Percentiles rank a stretch among this genome's conserved stretches.
phyloP scores from a whole-genome alignment of 306 rosid species.

The Trifolium repens region DNA sequence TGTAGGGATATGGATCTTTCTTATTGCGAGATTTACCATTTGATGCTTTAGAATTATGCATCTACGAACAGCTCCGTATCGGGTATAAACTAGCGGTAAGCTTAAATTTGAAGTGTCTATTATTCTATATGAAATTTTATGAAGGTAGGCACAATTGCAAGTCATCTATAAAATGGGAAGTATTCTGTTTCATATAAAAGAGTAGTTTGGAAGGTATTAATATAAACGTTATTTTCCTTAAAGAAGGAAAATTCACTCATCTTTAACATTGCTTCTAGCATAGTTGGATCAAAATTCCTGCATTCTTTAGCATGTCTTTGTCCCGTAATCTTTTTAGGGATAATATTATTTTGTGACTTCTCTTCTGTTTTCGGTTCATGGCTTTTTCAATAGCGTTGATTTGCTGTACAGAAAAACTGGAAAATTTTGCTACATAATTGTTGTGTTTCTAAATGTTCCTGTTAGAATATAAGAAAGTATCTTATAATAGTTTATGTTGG shows the following conservation, averaged over 20 bases:
- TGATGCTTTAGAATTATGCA: slow-evolving; percentile 80
- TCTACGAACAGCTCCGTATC: slow-evolving; percentile 79
- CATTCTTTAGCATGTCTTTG: not conserved
- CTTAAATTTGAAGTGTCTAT: slow-evolving; percentile 30
- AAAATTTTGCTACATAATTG: too few species aligned
- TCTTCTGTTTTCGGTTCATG: not conserved
- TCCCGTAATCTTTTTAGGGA: not conserved
- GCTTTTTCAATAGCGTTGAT: too few species aligned
- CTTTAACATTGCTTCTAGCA: not conserved
- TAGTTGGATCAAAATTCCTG: not conserved
- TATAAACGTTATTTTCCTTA: not conserved
- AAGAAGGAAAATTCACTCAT: not conserved
- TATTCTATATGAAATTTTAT: slow-evolving; percentile 26
- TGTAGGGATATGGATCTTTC: slow-evolving; percentile 82
- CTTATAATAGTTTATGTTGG: too few species aligned
- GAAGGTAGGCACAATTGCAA: slow-evolving; percentile 2
- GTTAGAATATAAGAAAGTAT: too few species aligned
- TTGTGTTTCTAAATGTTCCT: too few species aligned
- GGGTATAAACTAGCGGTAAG: slow-evolving; percentile 81
- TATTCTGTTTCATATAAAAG: slow-evolving; percentile 6
- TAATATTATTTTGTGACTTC: not conserved
- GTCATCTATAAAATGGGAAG: slow-evolving; percentile 8
- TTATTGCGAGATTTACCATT: slow-evolving; percentile 84
- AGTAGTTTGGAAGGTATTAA: not conserved
- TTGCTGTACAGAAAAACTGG: too few species aligned